phyloP scores from a whole-genome alignment of 202 grass and related monocot species.

The Digitaria exilis region DNA sequence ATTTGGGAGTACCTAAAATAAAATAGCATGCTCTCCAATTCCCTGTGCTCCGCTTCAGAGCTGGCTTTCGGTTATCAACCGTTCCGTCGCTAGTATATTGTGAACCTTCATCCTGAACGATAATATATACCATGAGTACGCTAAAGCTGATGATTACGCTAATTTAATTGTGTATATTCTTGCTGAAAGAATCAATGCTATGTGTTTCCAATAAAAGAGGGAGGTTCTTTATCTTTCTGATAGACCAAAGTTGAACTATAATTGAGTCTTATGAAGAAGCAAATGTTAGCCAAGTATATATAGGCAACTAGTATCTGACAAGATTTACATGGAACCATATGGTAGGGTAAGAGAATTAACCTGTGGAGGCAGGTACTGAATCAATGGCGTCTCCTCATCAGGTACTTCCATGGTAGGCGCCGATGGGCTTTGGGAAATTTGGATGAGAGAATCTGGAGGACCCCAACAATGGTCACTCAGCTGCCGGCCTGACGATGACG shows the following conservation, averaged over 20 bases:
- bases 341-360: not conserved
- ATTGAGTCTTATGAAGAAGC: not conserved
- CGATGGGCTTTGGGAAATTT: not conserved
- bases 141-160: not conserved
- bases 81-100: slow-evolving; percentile 40
- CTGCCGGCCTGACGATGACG: not conserved
- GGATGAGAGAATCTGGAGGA: not conserved
- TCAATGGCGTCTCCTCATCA: not conserved
- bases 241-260: not conserved
- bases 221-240: not conserved
- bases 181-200: not conserved
- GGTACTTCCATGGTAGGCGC: not conserved
- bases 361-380: not conserved
- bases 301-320: not conserved
- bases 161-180: not conserved
- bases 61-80: slow-evolving; percentile 35
- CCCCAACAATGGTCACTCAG: not conserved
- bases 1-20: slow-evolving; percentile 35
- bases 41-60: slow-evolving; percentile 41
- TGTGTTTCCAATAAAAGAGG: not conserved
- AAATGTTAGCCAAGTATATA: not conserved
- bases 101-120: slow-evolving; percentile 32
- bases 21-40: slow-evolving; percentile 55
- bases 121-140: not conserved
- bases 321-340: not conserved